A percentile compares a stretch with the other conserved stretches of the same genome.
Conservation (phyloP, 345 rosid genomes). For the Durio zibethinus region DNA sequence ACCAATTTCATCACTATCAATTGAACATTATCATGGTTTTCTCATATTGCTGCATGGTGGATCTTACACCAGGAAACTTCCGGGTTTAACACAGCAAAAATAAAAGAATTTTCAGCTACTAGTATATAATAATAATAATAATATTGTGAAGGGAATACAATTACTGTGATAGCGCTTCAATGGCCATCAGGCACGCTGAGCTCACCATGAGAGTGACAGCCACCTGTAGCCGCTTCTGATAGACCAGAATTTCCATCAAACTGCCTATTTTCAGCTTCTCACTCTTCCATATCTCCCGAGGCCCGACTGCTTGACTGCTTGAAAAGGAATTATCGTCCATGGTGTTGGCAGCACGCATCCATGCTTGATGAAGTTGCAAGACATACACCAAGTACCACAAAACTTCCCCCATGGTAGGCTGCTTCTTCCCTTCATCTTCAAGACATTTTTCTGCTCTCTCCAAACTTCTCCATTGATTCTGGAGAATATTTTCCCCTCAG, state of each 20-base stretch:
- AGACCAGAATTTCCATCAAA: conserved; percentile 11
- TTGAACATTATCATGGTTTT: neutral
- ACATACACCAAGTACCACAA: conserved; percentile 86
- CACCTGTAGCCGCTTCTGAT: conserved; percentile 5
- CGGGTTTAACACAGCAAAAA: conserved; percentile 20
- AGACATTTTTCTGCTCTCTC: conserved; percentile 91
- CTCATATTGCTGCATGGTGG: neutral
- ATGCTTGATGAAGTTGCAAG: conserved; percentile 79
- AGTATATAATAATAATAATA: too few species aligned
- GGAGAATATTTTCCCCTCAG: conserved; percentile 51
- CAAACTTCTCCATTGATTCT: conserved; percentile 71
- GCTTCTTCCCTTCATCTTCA: conserved; percentile 73
- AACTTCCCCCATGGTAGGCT: conserved; percentile 90
- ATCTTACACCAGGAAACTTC: conserved; percentile 12
- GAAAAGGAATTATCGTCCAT: conserved; percentile 38
- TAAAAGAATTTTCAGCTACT: conserved; percentile 24
- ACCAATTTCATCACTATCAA: too few species aligned
- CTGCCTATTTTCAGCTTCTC: conserved; percentile 19
- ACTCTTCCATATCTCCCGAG: conserved; percentile 17
- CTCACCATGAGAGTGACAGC: neutral
- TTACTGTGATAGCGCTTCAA: conserved; percentile 8
- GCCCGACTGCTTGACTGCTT: conserved; percentile 43
- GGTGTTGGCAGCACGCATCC: conserved; percentile 41
- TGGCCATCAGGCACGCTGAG: neutral
- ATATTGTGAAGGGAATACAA: neutral